Base-by-base conservation (phyloP, 192 early-diverging fungal species). In the Linnemannia exigua region DNA sequence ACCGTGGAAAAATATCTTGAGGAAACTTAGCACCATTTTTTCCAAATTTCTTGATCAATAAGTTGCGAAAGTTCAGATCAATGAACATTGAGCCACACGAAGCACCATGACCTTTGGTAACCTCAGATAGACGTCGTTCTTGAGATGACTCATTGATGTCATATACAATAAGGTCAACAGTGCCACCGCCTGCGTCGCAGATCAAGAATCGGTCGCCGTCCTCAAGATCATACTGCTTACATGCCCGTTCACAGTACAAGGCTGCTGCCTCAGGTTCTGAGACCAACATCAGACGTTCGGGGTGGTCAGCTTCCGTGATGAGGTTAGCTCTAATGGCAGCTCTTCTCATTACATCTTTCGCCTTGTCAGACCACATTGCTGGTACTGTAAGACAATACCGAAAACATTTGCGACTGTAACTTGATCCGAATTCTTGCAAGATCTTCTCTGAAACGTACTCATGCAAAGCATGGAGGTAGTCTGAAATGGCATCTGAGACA, bases 251-350 rank as follows among this genome's bases (percentile, higher is more conserved):
- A 35, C 89, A 89, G 69, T 89, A 89, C 14, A 89, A 70, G 5
- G 88, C 88, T 1, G 85, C 88, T 2, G 88, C 88, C 63, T 89
- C 88, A 22, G 88, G 88, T 47, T 89, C 88, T 33, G 85, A 87
- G 31, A 82, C 84, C 35, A 89, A 54, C 70, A 87, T 54, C 12
- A 89, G 76, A 38, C 88, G 79, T 16, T 87, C 81, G 25, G 74
- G 77, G 68, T 81, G 88, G 67, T 87, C 86, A 54, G 41, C 36
- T 12, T 70, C 33, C 3, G 76, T 33, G 33, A 89, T 75, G 48
- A 89, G 61, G 4, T 80, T 80, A 25, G 88, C 85, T 50, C 70
- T 72, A 33, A 82, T 81, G 16, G 85, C 85, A 14, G 88, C 88
- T 36, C 68, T 61, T 74, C 88, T 58, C 88, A 89, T 89, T 4